Percentiles rank a stretch among this genome's conserved stretches.
Evolutionary conservation across 805 yeast genomes (phyloP).

Genomic region (Yamadazyma nakazawae): DNA sequence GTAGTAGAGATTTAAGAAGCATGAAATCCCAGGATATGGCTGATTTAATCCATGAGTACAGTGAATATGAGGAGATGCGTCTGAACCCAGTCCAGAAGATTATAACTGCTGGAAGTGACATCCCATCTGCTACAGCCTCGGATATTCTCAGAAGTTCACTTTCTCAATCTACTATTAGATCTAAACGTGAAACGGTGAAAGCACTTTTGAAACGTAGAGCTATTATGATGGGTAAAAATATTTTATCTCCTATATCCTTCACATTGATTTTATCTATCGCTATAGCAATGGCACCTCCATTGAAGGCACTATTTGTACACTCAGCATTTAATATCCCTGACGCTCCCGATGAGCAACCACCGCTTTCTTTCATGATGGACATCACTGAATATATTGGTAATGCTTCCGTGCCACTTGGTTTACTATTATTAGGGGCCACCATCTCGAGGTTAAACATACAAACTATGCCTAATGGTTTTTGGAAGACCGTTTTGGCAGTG

Average conservation of each 20-base stretch:
- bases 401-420: constrained; percentile 86
- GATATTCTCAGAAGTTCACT: neutral
- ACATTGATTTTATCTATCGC: constrained; percentile 63
- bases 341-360: constrained; percentile 87
- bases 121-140: constrained; percentile 8
- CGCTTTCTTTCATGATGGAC: constrained; percentile 82
- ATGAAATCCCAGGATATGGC: constrained; percentile 27
- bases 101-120: constrained; percentile 21
- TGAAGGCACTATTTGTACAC: constrained; percentile 52
- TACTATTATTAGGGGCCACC: constrained; percentile 81
- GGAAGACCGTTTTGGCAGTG: constrained; percentile 61
- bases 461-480: constrained; percentile 64
- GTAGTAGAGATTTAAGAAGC: constrained; percentile 13
- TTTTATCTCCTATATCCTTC: constrained; percentile 67
- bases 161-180: constrained; percentile 1
- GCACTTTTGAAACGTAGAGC: constrained; percentile 7
- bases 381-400: constrained; percentile 74
- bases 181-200: constrained; percentile 1
- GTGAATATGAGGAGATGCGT: constrained; percentile 41
- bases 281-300: constrained; percentile 84
- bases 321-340: constrained; percentile 44
- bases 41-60: constrained; percentile 44
- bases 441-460: constrained; percentile 68
- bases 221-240: constrained; percentile 40
- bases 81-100: constrained; percentile 14